Conservation (phyloP, 768 basidiomycete species). For the Leccinum disarticulatum region DNA sequence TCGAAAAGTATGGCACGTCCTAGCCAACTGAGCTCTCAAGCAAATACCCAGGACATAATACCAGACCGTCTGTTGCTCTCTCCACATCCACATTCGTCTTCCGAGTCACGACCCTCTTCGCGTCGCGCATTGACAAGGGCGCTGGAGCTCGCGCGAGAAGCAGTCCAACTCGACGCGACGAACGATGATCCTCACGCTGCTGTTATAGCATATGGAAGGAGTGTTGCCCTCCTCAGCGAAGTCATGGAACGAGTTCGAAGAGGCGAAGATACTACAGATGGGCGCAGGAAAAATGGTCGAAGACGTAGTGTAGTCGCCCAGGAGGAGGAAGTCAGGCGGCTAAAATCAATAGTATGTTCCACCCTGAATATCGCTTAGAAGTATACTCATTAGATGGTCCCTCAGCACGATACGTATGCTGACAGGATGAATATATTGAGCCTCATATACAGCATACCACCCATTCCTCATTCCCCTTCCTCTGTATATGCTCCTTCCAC, state of each 20-base stretch:
- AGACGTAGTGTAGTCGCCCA: slow-evolving; percentile 84
- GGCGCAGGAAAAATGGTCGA: slow-evolving; percentile 57
- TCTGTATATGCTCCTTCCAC: slow-evolving; percentile 46
- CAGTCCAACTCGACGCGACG: slow-evolving; percentile 83
- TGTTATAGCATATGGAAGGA: slow-evolving; percentile 84
- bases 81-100: slow-evolving; percentile 41
- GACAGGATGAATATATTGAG: slow-evolving; percentile 93
- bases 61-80: slow-evolving; percentile 46
- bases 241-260: slow-evolving; percentile 90
- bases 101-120: slow-evolving; percentile 66
- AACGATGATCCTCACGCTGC: slow-evolving; percentile 89
- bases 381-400: slow-evolving; percentile 15
- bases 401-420: slow-evolving; percentile 90
- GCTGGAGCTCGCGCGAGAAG: slow-evolving; percentile 84
- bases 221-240: slow-evolving; percentile 82
- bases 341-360: slow-evolving; percentile 84
- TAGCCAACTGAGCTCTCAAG: slow-evolving; percentile 18
- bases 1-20: slow-evolving; percentile 50
- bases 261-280: slow-evolving; percentile 78
- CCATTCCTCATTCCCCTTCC: slow-evolving; percentile 64
- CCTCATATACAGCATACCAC: slow-evolving; percentile 83
- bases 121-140: slow-evolving; percentile 84
- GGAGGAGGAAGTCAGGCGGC: slow-evolving; percentile 82
- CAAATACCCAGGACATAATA: slow-evolving; percentile 39
- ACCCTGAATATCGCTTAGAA: slow-evolving; percentile 12